phyloP scores from a whole-genome alignment of 306 rosid species.

The Lathyrus oleraceus region DNA sequence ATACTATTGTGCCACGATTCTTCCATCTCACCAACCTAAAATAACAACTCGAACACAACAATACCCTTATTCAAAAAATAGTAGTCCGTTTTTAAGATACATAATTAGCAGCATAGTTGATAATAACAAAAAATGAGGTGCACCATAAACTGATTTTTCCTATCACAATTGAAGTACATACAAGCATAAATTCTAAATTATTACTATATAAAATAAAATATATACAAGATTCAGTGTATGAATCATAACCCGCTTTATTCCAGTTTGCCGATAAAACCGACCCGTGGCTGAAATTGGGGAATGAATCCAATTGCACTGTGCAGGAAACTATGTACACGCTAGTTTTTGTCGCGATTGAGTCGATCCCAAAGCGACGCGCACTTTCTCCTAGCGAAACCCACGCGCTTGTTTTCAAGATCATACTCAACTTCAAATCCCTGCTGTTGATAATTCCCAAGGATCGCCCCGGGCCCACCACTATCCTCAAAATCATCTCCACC shows the following conservation, averaged over 20 bases:
- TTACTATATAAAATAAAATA: no score
- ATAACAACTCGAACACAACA: not conserved
- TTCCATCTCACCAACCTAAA: not conserved
- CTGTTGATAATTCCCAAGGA: constrained; percentile 83
- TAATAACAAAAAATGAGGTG: no score
- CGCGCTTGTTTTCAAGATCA: constrained; percentile 62
- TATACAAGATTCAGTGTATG: not conserved
- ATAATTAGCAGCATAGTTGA: no score
- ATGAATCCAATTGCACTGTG: no score
- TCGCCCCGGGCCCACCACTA: constrained; percentile 76
- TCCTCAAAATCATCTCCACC: constrained; percentile 72
- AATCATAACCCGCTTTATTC: not conserved
- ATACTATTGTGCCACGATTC: not conserved
- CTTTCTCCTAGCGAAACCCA: constrained; percentile 74
- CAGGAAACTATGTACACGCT: not conserved
- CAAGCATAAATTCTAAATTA: no score
- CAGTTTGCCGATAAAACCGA: no score
- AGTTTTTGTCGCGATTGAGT: constrained; percentile 41
- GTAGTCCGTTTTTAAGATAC: no score
- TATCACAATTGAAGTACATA: no score
- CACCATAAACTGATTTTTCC: no score
- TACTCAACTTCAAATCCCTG: constrained; percentile 86
- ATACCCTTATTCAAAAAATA: not conserved
- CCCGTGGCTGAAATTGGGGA: no score
- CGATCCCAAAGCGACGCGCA: constrained; percentile 77